Percentiles rank a stretch among this genome's conserved stretches.
phyloP scores from a whole-genome alignment of 2,329 filamentous ascomycete genomes.

The Sporothrix brunneoviolacea region DNA sequence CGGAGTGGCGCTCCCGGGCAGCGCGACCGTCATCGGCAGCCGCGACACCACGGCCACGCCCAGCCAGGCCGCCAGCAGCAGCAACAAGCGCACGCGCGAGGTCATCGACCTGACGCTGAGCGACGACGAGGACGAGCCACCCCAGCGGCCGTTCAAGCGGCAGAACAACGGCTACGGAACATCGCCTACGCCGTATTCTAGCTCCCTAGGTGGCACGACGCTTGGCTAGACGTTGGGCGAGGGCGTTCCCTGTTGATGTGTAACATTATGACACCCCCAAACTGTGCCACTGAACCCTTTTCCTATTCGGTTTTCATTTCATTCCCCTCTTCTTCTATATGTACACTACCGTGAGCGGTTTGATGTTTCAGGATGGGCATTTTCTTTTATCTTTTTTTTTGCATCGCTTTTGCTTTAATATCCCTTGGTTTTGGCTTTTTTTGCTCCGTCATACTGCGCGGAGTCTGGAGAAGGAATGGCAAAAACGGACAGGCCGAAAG shows the following conservation, averaged over 20 bases:
- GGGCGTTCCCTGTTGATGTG: not conserved
- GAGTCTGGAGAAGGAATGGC: constrained; percentile 1
- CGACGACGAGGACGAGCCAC: constrained; percentile 33
- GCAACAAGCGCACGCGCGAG: constrained; percentile 43
- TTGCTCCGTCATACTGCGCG: not conserved
- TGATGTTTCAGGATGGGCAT: too few relatives aligned
- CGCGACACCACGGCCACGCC: constrained; percentile 12
- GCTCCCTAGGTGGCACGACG: too few relatives aligned
- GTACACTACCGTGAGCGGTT: not conserved
- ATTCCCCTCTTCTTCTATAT: not conserved
- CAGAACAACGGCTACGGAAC: constrained; percentile 23
- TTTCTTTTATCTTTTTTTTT: too few relatives aligned
- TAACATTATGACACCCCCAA: too few relatives aligned
- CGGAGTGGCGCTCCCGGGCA: not conserved
- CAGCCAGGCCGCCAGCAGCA: constrained; percentile 15
- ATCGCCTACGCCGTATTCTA: not conserved
- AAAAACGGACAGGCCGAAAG: too few relatives aligned
- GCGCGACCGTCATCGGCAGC: constrained; percentile 1
- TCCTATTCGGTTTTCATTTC: not conserved
- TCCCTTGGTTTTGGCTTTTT: not conserved
- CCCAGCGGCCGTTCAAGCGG: constrained; percentile 42
- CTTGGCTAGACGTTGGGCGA: too few relatives aligned
- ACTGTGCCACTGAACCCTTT: not conserved
- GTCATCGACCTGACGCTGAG: constrained; percentile 56
- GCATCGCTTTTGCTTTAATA: too few relatives aligned